Evolutionary conservation across 176 grass and related monocot species (phyloP), one percentile per base, ranked within the genome.

Genomic region (Tillandsia leiboldiana): DNA sequence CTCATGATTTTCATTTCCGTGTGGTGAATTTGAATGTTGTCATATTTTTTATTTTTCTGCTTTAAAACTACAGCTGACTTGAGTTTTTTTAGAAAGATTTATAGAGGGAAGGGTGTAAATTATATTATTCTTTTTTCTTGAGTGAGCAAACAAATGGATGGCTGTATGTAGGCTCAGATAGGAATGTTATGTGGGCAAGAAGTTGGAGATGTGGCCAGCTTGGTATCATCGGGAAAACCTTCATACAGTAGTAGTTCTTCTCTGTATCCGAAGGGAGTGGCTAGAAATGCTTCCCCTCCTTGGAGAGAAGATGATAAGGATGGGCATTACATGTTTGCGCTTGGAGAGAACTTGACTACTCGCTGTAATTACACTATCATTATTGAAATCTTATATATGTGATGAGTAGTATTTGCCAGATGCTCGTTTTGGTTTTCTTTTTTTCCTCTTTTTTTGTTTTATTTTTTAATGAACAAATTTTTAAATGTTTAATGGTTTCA

Each of bases 241-340:
- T 73, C 78, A 0, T 78, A 76, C 15, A 63, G 81, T 48, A 51
- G 65, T 64, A 68, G 73, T 72, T 81, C 80, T 56, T 81, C 83
- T 59, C 76, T 81, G 69, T 77, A 42, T 62, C 56, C 70, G 10
- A 81, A 92, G 68, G 79, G 66, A 28, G 29, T 79, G 72, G 50
- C 59, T 70, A 78, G 70, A 57, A 57, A 78, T 15, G 73, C 70
- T 52, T 93, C 87, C 10, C 89, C 94, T 68, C 89, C 94, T 63
- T 61, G 82, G 51, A 99, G 94, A 74, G 89, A 73, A 76, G 94
- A 97, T 79, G 94, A 97, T 81, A 90, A 86, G 61, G 89, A 99
- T 85, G 94, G 94, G 0, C 89, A 93, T 59, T 99, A 87, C 80
- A 86, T 90, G 77, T 99, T 99, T 82, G 83, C 84, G 42, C 71